phyloP scores from a whole-genome alignment of 768 basidiomycete species.

The Lyophyllum atratum region DNA sequence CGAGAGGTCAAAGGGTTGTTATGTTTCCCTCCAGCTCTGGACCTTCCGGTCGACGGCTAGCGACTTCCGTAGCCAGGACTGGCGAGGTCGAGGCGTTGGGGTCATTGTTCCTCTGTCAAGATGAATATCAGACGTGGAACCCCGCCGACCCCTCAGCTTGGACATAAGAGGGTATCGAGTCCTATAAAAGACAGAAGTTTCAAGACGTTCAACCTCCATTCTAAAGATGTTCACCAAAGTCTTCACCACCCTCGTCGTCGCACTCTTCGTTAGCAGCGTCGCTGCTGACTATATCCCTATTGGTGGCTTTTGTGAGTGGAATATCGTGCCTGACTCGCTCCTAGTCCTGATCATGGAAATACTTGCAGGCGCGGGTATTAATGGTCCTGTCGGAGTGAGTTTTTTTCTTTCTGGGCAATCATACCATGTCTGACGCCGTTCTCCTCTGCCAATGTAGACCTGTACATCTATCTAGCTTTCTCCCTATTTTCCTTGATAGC shows the following conservation, averaged over 20 bases:
- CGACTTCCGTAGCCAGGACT: not conserved
- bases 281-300: not conserved
- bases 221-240: slow-evolving; percentile 3
- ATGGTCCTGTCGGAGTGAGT: slow-evolving; percentile 14
- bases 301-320: slow-evolving; percentile 6
- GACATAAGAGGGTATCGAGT: not conserved
- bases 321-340: not conserved
- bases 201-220: not conserved
- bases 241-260: not conserved
- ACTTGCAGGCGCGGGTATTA: slow-evolving; percentile 5
- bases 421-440: slow-evolving; percentile 10
- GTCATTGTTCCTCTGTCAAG: not conserved
- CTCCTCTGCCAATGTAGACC: not conserved
- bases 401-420: not conserved
- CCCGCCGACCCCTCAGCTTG: not conserved
- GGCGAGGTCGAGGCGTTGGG: not conserved
- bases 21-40: too few species aligned
- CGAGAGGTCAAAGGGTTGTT: too few species aligned
- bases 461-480: not conserved
- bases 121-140: not conserved
- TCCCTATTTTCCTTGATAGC: not conserved
- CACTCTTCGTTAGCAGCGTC: not conserved
- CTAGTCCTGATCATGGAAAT: not conserved
- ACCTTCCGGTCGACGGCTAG: too few species aligned
- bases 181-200: not conserved